Evolutionary conservation across 2,329 filamentous ascomycete genomes (phyloP).

Genomic region (Waltergamsia citrina): DNA sequence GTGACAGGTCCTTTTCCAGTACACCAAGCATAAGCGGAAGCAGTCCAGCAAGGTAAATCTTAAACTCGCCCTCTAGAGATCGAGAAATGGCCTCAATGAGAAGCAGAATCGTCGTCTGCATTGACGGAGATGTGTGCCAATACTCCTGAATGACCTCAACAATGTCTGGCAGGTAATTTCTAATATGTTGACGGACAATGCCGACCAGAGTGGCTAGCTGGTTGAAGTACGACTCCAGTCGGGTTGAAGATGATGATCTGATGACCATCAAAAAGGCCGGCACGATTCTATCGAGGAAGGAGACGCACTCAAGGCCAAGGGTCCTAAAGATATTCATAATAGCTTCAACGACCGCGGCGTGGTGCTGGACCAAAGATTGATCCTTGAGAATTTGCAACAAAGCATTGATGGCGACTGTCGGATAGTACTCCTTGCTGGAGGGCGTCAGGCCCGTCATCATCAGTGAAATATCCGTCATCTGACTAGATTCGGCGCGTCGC

Average conservation of each 20-base stretch:
- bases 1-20: slow-evolving; percentile 73
- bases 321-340: slow-evolving; percentile 99
- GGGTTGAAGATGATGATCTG: slow-evolving; percentile 63
- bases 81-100: slow-evolving; percentile 90
- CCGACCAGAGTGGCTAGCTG: slow-evolving; percentile 87
- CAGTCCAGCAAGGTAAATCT: slow-evolving; percentile 82
- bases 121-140: slow-evolving; percentile 70
- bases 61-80: slow-evolving; percentile 95
- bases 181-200: slow-evolving; percentile 93
- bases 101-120: slow-evolving; percentile 86
- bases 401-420: slow-evolving; percentile 94
- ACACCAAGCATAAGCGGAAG: slow-evolving; percentile 91
- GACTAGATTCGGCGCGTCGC: slow-evolving; percentile 49
- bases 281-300: slow-evolving; percentile 87
- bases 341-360: slow-evolving; percentile 89
- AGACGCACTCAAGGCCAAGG: slow-evolving; percentile 88
- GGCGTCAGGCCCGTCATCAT: slow-evolving; percentile 98
- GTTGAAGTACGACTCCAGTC: slow-evolving; percentile 94
- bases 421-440: slow-evolving; percentile 96
- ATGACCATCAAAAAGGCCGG: slow-evolving; percentile 91
- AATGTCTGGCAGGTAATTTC: slow-evolving; percentile 80
- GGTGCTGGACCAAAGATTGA: slow-evolving; percentile 78
- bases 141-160: slow-evolving; percentile 81
- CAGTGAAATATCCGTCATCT: slow-evolving; percentile 84
- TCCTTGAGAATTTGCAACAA: slow-evolving; percentile 88